These are phyloP conservation scores for Bruguiera parviflora DNA, from an alignment of 345 rosid species.

Conservation along the genomic window DNA sequence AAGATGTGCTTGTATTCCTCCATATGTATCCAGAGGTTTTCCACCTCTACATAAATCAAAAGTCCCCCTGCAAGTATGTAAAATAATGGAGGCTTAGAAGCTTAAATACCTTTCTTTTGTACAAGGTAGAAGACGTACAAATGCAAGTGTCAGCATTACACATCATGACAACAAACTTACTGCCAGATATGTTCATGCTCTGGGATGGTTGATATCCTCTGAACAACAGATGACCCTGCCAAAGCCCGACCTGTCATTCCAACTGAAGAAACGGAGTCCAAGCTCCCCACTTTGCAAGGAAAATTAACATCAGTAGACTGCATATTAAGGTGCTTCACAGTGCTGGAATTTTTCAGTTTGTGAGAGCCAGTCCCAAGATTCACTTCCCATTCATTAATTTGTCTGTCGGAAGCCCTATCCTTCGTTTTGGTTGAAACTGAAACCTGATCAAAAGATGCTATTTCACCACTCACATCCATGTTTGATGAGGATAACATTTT, in stretches of 20 bases:
- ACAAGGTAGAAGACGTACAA: not conserved
- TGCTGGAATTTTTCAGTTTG: conserved; percentile 36
- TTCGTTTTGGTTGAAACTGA: conserved; percentile 37
- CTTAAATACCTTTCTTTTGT: not conserved
- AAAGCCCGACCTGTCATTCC: conserved; percentile 28
- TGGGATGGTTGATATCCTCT: conserved; percentile 57
- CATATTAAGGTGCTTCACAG: conserved; percentile 37
- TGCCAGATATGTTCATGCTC: conserved; percentile 84
- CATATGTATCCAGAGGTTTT: conserved; percentile 39
- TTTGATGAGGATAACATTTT: conserved; percentile 41
- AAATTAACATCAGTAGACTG: conserved; percentile 27
- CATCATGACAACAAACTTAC: conserved; percentile 45
- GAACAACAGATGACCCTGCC: conserved; percentile 29
- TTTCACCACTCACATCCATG: conserved; percentile 38
- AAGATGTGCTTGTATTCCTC: conserved; percentile 65
- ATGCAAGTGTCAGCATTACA: not conserved
- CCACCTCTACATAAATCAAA: conserved; percentile 61
- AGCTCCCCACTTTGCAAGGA: conserved; percentile 31
- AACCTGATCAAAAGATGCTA: conserved; percentile 45
- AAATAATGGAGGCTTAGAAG: not conserved
- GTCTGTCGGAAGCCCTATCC: conserved; percentile 42
- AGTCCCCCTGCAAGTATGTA: conserved; percentile 50
- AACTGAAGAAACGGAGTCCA: conserved; percentile 33
- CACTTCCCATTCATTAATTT: conserved; percentile 41
- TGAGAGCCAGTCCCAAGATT: conserved; percentile 24